These are phyloP conservation scores for Lipomyces starkeyi DNA, from an alignment of 805 yeast species.

Conservation along the genomic window DNA sequence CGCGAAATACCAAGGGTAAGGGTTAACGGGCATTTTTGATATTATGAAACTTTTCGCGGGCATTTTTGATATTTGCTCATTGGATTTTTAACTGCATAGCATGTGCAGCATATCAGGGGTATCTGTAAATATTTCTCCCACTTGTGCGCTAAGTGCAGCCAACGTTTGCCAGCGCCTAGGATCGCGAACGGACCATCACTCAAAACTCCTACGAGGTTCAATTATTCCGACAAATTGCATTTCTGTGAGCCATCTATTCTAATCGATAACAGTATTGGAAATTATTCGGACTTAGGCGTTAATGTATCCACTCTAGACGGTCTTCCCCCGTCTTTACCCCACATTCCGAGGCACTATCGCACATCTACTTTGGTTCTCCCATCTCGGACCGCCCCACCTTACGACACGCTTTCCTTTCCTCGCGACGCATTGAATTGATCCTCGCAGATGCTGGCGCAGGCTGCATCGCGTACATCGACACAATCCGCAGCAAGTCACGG, in stretches of 20 bases:
- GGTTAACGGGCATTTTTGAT: too few relatives aligned
- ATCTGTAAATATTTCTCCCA: not conserved
- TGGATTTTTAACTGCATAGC: not conserved
- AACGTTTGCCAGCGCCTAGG: not conserved
- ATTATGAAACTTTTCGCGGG: too few relatives aligned
- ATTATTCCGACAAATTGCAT: not conserved
- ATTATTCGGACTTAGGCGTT: not conserved
- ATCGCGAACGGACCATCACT: not conserved
- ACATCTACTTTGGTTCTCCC: not conserved
- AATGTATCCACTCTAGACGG: not conserved
- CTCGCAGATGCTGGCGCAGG: slow-evolving; percentile 4
- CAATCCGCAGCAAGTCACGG: not conserved
- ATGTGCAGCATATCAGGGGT: not conserved
- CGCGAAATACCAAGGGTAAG: too few relatives aligned
- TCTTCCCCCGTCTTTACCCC: not conserved
- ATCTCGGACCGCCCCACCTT: not conserved
- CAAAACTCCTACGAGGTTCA: not conserved
- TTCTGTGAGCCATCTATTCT: not conserved
- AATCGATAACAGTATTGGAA: not conserved
- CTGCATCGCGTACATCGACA: slow-evolving; percentile 7
- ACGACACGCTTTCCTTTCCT: not conserved
- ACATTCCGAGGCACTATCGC: not conserved
- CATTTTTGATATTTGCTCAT: too few relatives aligned
- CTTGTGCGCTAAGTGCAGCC: not conserved
- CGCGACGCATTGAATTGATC: not conserved